These are phyloP conservation scores for Scheffersomyces illinoinensis DNA, from an alignment of 1,139 yeast genomes.

Conservation along the genomic window DNA sequence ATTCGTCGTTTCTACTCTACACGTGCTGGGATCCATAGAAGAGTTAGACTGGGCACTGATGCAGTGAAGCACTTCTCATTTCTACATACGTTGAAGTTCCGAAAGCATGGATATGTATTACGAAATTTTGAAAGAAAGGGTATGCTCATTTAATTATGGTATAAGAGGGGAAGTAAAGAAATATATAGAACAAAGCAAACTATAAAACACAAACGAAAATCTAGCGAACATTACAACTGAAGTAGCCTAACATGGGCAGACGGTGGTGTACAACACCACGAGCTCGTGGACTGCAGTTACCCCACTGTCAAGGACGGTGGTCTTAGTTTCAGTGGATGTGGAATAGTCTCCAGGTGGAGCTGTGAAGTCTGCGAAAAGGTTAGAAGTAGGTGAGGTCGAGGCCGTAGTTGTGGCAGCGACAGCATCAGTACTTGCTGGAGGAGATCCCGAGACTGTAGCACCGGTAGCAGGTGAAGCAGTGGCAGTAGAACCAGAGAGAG, in stretches of 20 bases:
- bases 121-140: neutral
- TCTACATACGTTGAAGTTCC: neutral
- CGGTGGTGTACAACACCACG: slow-evolving; percentile 31
- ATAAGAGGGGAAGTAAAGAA: neutral
- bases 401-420: slow-evolving; percentile 4
- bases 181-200: neutral
- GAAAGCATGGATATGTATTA: neutral
- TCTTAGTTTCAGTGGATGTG: slow-evolving; percentile 19
- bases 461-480: slow-evolving; percentile 6
- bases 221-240: neutral
- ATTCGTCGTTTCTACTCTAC: neutral
- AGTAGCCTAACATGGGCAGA: slow-evolving; percentile 12
- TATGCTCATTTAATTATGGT: neutral
- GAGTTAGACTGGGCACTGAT: neutral
- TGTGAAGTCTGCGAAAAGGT: slow-evolving; percentile 3
- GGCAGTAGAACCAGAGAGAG: slow-evolving; percentile 4
- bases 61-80: neutral
- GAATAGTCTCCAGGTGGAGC: slow-evolving; percentile 24
- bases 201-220: neutral
- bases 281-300: slow-evolving; percentile 32
- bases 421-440: slow-evolving; percentile 3
- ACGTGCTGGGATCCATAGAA: neutral
- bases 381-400: slow-evolving; percentile 2
- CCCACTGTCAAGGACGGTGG: slow-evolving; percentile 21
- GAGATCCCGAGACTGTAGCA: slow-evolving; percentile 2